Base-by-base conservation (phyloP, 164 flowering plant genomes). In the Magnolia officinalis region DNA sequence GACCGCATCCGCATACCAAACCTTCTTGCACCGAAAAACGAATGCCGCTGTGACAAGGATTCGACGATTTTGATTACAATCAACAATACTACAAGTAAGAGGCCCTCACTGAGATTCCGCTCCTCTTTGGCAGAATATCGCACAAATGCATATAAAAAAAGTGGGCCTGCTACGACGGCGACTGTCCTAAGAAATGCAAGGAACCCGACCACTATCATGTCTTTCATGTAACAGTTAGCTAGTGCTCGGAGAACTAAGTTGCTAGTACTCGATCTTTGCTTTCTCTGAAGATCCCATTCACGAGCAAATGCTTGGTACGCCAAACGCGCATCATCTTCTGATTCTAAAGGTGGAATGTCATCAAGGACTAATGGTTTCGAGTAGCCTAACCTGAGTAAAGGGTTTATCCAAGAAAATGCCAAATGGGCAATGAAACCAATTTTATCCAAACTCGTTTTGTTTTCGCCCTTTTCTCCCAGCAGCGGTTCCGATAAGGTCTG, bases 1-100 rank as follows among this genome's bases (percentile, higher is more conserved):
- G 98, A 93, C 78, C 98, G 84, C 85, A 95, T 88, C 72, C 86
- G 84, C 96, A 92, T 87, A 2, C 98, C 98, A 4, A 79, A 82
- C 78, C 90, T 86, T 72, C 92, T 86, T 16, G 95, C 75, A 63
- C 74, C 63, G 69, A 93, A 93, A 75, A 63, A 88, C 85, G 86
- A 90, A 75, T 90, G 94, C 67, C 97, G 82, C 78, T 89, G 90
- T 8, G 91, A 81, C n/a, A 95, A 69, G 4, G 95, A 93, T 72
- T 93, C 98, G 0, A 87, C 81, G 24, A 88, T 63, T 83, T 92
- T 93, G 72, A 77, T 64, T 8, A 91, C 10, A 23, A 88, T 78
- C 73, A 95, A 82, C 75, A 76, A 82, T n/a, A 88, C 92, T 49
- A 95, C 84, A n/a, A 91, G 77, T 21, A 63, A 7, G 45, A 89